Conservation (phyloP, 2,329 filamentous ascomycete genomes). For the Aspergillus sp. region DNA sequence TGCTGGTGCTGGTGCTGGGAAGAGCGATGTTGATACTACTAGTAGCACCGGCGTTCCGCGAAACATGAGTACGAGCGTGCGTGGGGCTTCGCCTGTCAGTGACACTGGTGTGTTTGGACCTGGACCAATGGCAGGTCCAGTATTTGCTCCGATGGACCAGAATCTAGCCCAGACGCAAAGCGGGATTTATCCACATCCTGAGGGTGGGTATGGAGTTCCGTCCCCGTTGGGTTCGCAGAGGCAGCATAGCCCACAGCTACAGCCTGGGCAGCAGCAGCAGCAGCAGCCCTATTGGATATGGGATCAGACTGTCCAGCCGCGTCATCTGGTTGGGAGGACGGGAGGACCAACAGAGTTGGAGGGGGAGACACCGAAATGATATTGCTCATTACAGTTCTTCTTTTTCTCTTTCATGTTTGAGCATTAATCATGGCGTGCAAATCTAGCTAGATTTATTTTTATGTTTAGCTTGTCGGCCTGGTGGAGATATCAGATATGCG, state of each 20-base stretch:
- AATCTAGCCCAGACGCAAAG: not conserved
- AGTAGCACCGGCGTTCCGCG: not conserved
- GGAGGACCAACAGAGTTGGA: constrained; percentile 4
- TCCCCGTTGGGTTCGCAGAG: not conserved
- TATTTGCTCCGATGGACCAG: not conserved
- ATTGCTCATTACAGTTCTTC: not conserved
- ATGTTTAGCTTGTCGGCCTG: too few relatives aligned
- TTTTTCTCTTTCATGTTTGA: not conserved
- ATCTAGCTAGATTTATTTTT: not conserved
- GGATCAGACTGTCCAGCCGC: constrained; percentile 1
- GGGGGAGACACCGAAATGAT: not conserved
- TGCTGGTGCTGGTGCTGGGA: not conserved
- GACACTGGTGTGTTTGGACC: not conserved
- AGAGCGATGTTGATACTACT: not conserved
- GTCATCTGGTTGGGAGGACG: not conserved
- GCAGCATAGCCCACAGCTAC: not conserved
- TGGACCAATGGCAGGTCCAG: not conserved
- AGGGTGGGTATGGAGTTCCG: not conserved
- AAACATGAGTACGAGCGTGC: not conserved
- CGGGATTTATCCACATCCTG: not conserved
- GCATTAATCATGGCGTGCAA: not conserved
- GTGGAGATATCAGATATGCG: too few relatives aligned
- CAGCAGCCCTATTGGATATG: constrained; percentile 7
- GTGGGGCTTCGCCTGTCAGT: not conserved
- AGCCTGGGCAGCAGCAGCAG: not conserved